Base-by-base conservation (phyloP, 331 rosid species). In the Acacia concinna region DNA sequence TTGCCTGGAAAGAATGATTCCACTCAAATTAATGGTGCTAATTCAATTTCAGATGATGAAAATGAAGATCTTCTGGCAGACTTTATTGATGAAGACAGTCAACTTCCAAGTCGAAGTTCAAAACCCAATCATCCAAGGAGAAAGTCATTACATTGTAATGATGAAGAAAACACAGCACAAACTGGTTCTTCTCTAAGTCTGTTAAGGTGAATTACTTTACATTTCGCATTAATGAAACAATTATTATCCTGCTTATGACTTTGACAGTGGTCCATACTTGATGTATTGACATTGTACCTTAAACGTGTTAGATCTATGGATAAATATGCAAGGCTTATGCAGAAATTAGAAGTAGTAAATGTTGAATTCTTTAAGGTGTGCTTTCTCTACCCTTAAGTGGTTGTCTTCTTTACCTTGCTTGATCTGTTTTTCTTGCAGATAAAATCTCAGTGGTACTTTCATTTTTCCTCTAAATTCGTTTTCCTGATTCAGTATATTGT, bases 31-130 rank as follows among this genome's bases (percentile, higher is more conserved):
- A 89, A 90, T 87, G 97, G 92, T 77, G 76, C 89, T 73, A 81
- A 84, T 79, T 87, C 93, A 82, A 80, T 83, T 83, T 73, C 77
- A 32, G 99, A 96, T 81, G 98, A 93, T 65, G 99, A 96, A 87
- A 83, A 90, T 82, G 99, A 96, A 84, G 99, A 96, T 84, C 98
- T 96, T 88, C 92, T 93, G 79, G 99, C 99, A 21, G 99, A 96
- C 84, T 96, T 96, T 70, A 96, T 96, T 62, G 99, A 96, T 82
- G 99, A 96, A 88, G 99, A 96, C 79, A 96, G 98, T 88, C 99
- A 96, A 84, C 93, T 96, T 47, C 99, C 99, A n/a, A 96, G 99
- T 88, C 87, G 99, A 77, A 87, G 86, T 88, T 90, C 90, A 1
- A 90, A 84, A 78, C 89, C 93, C 46, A 65, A 70, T 81, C 87